Conservation (phyloP, 164 flowering plant genomes). For the Liquidambar formosana region DNA sequence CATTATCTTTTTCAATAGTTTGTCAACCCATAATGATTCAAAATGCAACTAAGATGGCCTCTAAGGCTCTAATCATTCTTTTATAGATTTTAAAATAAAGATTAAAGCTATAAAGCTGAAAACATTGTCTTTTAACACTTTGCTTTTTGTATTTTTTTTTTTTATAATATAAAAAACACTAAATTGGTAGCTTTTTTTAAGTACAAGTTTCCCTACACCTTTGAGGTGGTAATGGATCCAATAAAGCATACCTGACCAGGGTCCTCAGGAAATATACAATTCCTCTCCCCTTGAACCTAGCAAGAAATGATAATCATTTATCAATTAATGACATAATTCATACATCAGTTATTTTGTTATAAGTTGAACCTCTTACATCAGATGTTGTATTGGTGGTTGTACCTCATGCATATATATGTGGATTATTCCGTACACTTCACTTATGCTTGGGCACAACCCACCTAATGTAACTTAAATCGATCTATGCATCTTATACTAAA, state of each 20-base stretch:
- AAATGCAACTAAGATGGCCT: background rate
- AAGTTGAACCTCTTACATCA: too few relatives aligned
- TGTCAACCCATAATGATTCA: conserved; percentile 11
- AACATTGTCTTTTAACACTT: conserved; percentile 14
- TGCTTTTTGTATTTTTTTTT: conserved; percentile 4
- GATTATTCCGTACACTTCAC: too few relatives aligned
- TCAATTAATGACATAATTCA: conserved; percentile 8
- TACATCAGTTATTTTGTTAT: too few relatives aligned
- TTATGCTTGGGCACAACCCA: too few relatives aligned
- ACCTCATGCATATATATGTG: too few relatives aligned
- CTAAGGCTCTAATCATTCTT: conserved; percentile 3
- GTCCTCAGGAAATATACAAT: conserved; percentile 80
- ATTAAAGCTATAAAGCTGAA: conserved; percentile 32
- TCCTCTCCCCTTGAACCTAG: conserved; percentile 74
- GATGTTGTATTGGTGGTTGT: too few relatives aligned
- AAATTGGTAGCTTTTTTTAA: conserved; percentile 18
- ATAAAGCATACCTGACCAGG: conserved; percentile 89
- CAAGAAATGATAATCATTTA: conserved; percentile 21
- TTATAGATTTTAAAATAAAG: conserved; percentile 5
- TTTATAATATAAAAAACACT: background rate
- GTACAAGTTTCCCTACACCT: conserved; percentile 12
- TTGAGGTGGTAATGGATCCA: conserved; percentile 49
- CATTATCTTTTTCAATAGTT: conserved; percentile 5
- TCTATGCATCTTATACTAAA: too few relatives aligned
- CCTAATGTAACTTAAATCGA: too few relatives aligned